phyloP scores from a whole-genome alignment of 2,329 filamentous ascomycete species.

The Ophiostoma populinum region DNA sequence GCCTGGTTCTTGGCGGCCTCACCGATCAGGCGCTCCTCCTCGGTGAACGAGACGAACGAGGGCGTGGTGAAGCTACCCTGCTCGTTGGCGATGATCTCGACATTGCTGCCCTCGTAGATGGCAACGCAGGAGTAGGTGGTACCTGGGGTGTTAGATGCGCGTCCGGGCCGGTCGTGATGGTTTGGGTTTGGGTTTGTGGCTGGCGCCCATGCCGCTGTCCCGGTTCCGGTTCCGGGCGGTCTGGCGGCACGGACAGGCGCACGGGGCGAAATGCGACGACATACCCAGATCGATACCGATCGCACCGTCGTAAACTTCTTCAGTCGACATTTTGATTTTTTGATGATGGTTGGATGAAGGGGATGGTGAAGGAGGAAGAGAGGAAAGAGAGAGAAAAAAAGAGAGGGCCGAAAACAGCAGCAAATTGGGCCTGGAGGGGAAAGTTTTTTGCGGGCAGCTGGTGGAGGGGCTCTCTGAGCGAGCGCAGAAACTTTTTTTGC shows the following conservation, averaged over 20 bases:
- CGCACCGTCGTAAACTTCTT: conserved; percentile 99
- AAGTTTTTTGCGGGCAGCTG: conserved; percentile 5
- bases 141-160: conserved; percentile 33
- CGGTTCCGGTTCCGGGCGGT: no score
- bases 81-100: conserved; percentile 99
- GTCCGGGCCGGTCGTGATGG: background rate
- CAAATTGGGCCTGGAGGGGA: background rate
- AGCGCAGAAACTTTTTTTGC: conserved; percentile 7
- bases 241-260: no score
- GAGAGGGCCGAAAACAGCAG: background rate
- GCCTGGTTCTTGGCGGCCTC: conserved; percentile 99
- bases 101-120: conserved; percentile 97
- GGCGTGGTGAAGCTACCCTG: conserved; percentile 98
- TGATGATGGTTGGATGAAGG: conserved; percentile 1
- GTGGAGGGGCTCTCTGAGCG: conserved; percentile 5
- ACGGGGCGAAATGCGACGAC: no score
- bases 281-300: conserved; percentile 99
- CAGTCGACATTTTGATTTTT: conserved; percentile 56
- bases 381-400: conserved; percentile 2
- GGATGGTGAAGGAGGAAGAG: conserved; percentile 1
- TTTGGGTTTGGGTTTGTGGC: no score
- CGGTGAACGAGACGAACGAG: conserved; percentile 97
- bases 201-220: no score
- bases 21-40: conserved; percentile 96
- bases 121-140: conserved; percentile 99